Evolutionary conservation across 1,139 yeast genomes (phyloP).

Genomic region (Diutina pseudorugosa): DNA sequence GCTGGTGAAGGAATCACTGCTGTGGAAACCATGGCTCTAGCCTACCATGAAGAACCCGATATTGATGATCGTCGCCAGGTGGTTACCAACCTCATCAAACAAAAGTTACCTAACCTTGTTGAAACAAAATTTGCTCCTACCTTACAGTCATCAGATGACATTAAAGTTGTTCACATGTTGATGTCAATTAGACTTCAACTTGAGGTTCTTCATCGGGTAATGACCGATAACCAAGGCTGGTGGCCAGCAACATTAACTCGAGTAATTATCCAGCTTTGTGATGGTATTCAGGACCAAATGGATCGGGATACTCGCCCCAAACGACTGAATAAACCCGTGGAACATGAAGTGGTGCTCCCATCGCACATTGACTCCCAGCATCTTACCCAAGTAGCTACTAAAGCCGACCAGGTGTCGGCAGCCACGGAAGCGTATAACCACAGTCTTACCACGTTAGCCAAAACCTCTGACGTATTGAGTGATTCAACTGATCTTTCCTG

Average conservation of each 20-base stretch:
- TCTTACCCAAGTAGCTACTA: background rate
- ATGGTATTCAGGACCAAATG: background rate
- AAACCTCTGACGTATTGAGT: background rate
- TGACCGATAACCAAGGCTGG: background rate
- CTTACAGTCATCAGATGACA: background rate
- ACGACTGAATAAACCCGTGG: background rate
- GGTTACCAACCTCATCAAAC: background rate
- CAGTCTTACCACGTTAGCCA: background rate
- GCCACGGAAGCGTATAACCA: background rate
- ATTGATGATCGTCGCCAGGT: background rate
- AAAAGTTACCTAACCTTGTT: background rate
- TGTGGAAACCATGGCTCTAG: background rate
- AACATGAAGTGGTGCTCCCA: background rate
- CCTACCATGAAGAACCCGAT: background rate
- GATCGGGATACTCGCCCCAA: background rate
- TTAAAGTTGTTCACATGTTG: background rate
- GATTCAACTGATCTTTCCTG: background rate
- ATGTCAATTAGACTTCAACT: background rate
- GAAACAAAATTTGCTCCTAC: background rate
- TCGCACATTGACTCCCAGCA: background rate
- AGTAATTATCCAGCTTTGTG: background rate
- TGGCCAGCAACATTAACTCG: background rate
- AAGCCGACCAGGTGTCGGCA: background rate
- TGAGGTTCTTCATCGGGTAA: background rate
- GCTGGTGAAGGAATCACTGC: background rate